A percentile compares a stretch with the other conserved stretches of the same genome.
Conservation (phyloP, 2,329 filamentous ascomycete species). For the Penicillium hesseltinei region DNA sequence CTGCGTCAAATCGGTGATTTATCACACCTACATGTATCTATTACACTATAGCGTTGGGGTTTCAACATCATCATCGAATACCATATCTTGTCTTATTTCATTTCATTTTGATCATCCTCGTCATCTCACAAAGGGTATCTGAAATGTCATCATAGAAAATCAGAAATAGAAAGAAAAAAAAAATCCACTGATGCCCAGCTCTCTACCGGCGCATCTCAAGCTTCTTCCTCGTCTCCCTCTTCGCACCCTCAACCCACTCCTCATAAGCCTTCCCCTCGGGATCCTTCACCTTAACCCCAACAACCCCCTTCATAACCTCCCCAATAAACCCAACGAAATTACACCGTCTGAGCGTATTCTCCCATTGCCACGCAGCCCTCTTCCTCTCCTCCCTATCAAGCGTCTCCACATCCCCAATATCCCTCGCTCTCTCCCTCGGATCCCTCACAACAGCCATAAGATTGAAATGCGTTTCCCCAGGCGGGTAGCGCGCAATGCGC, state of each 20-base stretch:
- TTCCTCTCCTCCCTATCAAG: constrained; percentile 79
- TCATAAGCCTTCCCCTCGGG: constrained; percentile 60
- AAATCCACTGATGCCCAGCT: not conserved
- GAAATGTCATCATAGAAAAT: constrained; percentile 9
- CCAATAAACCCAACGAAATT: constrained; percentile 97
- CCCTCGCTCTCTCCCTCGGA: constrained; percentile 69
- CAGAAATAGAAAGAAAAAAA: not conserved
- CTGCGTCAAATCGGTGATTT: constrained; percentile 6
- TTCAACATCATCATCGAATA: constrained; percentile 14
- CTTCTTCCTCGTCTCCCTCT: constrained; percentile 43
- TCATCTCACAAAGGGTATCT: constrained; percentile 18
- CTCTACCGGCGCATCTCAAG: constrained; percentile 32
- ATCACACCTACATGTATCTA: constrained; percentile 11
- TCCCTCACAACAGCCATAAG: constrained; percentile 89
- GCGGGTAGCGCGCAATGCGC: constrained; percentile 79
- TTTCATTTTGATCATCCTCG: constrained; percentile 4
- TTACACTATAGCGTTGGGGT: constrained; percentile 8
- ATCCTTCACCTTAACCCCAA: constrained; percentile 66
- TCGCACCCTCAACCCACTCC: constrained; percentile 75
- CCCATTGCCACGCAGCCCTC: constrained; percentile 84
- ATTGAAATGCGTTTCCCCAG: constrained; percentile 91
- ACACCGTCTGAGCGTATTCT: constrained; percentile 86
- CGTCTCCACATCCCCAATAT: constrained; percentile 78
- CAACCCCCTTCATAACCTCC: constrained; percentile 83
- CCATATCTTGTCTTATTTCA: constrained; percentile 2